Evolutionary conservation across 768 basidiomycete species (phyloP).

Genomic region (Amanita rubescens): DNA sequence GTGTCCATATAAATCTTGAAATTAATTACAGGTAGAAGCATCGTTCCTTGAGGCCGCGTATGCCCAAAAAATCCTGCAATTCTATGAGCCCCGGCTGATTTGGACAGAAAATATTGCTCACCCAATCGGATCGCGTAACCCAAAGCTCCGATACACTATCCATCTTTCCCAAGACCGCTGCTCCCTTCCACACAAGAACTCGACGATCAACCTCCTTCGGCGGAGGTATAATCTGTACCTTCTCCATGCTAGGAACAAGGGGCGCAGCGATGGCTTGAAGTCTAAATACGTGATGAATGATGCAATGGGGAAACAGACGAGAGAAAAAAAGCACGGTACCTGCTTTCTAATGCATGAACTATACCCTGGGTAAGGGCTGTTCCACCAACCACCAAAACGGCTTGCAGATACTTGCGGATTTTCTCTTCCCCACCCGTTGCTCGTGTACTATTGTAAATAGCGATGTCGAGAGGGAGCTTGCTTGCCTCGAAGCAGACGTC

Average conservation of each 20-base stretch:
- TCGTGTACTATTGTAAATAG: constrained; percentile 87
- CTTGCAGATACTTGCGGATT: constrained; percentile 82
- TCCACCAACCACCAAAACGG: constrained; percentile 84
- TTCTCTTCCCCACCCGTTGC: constrained; percentile 85
- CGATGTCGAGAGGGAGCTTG: constrained; percentile 87
- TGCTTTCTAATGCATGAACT: constrained; percentile 81
- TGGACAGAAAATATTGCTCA: constrained; percentile 25
- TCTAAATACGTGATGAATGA: constrained; percentile 25
- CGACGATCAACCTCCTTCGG: constrained; percentile 90
- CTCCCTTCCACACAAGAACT: constrained; percentile 93
- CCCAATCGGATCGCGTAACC: constrained; percentile 86
- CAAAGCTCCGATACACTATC: constrained; percentile 87
- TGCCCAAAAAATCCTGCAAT: constrained; percentile 63
- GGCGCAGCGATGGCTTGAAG: constrained; percentile 81
- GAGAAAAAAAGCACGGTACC: constrained; percentile 34
- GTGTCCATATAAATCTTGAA: neutral
- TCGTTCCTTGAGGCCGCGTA: constrained; percentile 75
- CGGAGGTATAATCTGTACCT: constrained; percentile 88
- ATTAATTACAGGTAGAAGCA: constrained; percentile 62
- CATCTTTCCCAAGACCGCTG: constrained; percentile 85
- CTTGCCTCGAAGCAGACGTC: constrained; percentile 82
- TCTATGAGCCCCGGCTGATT: neutral
- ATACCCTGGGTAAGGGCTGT: constrained; percentile 75
- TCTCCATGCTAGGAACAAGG: constrained; percentile 76
- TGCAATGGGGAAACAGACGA: neutral